These are phyloP conservation scores for Arthroderma uncinatum DNA, from an alignment of 2,329 filamentous ascomycete genomes.

Conservation along the genomic window DNA sequence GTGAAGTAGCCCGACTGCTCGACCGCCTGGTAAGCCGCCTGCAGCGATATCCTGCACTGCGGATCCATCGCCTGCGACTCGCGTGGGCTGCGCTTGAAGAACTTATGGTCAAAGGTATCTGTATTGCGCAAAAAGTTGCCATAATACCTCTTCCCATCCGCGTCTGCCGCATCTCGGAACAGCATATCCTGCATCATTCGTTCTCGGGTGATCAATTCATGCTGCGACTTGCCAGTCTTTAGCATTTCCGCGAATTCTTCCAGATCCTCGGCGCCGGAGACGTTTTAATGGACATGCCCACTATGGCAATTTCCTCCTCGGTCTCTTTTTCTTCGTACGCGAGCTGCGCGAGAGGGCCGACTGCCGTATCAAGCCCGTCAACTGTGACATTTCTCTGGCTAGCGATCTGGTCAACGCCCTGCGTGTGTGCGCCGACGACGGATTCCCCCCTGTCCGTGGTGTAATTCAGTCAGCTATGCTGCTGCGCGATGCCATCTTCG, in stretches of 20 bases:
- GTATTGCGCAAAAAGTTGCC: no score
- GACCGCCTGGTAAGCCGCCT: slow-evolving; percentile 13
- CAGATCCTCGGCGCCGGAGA: no score
- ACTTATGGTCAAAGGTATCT: slow-evolving; percentile 22
- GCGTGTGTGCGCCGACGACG: slow-evolving; percentile 9
- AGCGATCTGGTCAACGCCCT: slow-evolving; percentile 10
- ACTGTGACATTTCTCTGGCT: background rate
- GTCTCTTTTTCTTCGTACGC: no score
- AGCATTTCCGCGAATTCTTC: no score
- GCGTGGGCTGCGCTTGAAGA: slow-evolving; percentile 14
- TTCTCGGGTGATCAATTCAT: no score
- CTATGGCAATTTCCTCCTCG: no score
- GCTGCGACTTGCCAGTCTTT: no score
- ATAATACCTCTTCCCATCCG: no score
- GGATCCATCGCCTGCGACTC: slow-evolving; percentile 18
- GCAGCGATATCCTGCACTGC: slow-evolving; percentile 16
- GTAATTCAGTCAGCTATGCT: slow-evolving; percentile 11
- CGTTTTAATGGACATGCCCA: no score
- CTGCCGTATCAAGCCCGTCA: slow-evolving; percentile 3
- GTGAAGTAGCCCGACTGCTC: slow-evolving; percentile 11
- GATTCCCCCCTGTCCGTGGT: background rate
- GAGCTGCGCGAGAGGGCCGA: no score
- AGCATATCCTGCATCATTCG: no score
- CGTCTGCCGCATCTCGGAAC: no score
- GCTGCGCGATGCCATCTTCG: slow-evolving; percentile 5